Base-by-base conservation (phyloP, 228 moss, liverwort and hornwort species). In the Sphagnum magellanicum region DNA sequence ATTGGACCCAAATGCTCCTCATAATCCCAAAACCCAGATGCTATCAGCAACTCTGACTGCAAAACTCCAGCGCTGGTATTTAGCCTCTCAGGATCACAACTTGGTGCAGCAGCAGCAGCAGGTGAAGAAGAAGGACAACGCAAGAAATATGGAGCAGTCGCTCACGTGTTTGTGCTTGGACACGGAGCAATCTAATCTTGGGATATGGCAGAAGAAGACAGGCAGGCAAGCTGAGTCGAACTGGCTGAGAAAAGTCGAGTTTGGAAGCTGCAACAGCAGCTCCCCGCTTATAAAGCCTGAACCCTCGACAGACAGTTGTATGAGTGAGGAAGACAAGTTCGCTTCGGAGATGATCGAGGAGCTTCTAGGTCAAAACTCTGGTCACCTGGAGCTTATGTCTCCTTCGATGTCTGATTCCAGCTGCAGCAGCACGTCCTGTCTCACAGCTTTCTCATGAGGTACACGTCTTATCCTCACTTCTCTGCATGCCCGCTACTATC, bases 261-360 rank as follows among this genome's bases (percentile, higher is more conserved):
- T 87, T 13, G 71, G 68, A 80, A 83, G 55, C 12, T 8, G 3
- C 55, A 55, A 32, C 32, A 32, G 32, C 32, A 32, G 32, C 32
- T 32, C 32, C 32, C 32, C 32, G 32, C 1, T 32, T 3, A 32
- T 32, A 32, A 32, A 55, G 55, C 9, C 55, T 55, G 55, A 55
- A 55, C 55, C 55, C 9, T 55, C 55, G 12, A 55, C 9, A 8
- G 12, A 8, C 12, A 55, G 55, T 51, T 81, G 76, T 6, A 81
- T 83, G 83, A 83, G 83, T 55, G 87, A 87, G 68, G 87, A 87
- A 51, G 87, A 87, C 72, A 80, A 74, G 76, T 83, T 87, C 49
- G 87, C 87, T 1, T 77, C 83, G 10, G 87, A 87, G 74, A 87
- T 87, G 87, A 87, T 87, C 76, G 87, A 83, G 71, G 87, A 87